A percentile compares a stretch with the other conserved stretches of the same genome.
These are phyloP conservation scores for Ogataea populi-albae DNA, from an alignment of 805 yeast species.

Conservation along the genomic window DNA sequence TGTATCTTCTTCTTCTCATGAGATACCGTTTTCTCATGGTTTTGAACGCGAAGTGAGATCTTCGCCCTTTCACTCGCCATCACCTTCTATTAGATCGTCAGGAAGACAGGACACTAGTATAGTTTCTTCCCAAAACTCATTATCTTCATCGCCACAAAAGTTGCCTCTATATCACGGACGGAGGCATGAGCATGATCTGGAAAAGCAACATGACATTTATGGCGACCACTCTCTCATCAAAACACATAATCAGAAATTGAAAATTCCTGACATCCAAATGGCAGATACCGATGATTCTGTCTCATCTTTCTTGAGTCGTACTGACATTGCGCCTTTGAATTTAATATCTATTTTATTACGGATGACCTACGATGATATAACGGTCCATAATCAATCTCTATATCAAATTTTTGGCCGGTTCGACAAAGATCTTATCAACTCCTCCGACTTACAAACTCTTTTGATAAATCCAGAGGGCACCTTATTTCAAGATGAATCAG, in stretches of 20 bases:
- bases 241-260: constrained; percentile 5
- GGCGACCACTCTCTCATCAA: neutral
- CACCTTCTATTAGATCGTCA: too few relatives aligned
- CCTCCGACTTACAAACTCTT: constrained; percentile 15
- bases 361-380: constrained; percentile 15
- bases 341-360: constrained; percentile 14
- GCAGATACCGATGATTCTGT: constrained; percentile 8
- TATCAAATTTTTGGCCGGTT: constrained; percentile 18
- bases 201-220: constrained; percentile 1
- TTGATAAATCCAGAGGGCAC: constrained; percentile 25
- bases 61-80: constrained; percentile 1
- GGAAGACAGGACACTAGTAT: too few relatives aligned
- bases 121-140: too few relatives aligned
- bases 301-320: neutral
- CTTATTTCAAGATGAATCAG: constrained; percentile 19
- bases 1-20: too few relatives aligned
- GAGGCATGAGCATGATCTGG: too few relatives aligned
- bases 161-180: too few relatives aligned
- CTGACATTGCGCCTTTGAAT: constrained; percentile 2
- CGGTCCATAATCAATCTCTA: constrained; percentile 23
- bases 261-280: constrained; percentile 18
- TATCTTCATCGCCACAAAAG: too few relatives aligned
- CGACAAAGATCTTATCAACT: constrained; percentile 16
- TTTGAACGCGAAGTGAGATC: too few relatives aligned
- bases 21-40: too few relatives aligned